A percentile compares a stretch with the other conserved stretches of the same genome.
Conservation (phyloP, 2,329 filamentous ascomycete species). For the Moelleriella libera region DNA sequence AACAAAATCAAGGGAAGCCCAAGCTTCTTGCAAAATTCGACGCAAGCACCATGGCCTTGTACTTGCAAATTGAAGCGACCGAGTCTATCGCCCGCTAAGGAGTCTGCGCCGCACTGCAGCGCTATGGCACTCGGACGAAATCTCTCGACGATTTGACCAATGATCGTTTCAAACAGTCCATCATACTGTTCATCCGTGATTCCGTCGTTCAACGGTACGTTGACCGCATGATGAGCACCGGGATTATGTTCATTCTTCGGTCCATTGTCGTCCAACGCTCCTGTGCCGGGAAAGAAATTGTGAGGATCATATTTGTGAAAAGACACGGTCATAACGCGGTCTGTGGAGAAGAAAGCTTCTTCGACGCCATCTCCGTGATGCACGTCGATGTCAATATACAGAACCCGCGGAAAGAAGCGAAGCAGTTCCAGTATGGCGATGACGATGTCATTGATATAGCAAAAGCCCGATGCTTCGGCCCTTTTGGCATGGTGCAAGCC, state of each 20-base stretch:
- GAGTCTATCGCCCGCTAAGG: conserved; percentile 79
- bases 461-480: conserved; percentile 86
- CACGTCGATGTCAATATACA: conserved; percentile 92
- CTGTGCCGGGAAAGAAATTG: conserved; percentile 81
- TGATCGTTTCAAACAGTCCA: conserved; percentile 68
- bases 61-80: conserved; percentile 97
- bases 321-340: conserved; percentile 81
- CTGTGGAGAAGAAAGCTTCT: conserved; percentile 79
- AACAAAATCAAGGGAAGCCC: conserved; percentile 76
- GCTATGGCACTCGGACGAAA: conserved; percentile 89
- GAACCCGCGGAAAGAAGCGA: conserved; percentile 65
- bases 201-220: conserved; percentile 80
- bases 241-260: conserved; percentile 72
- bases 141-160: conserved; percentile 62
- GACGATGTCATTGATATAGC: conserved; percentile 98
- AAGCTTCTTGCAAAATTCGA: conserved; percentile 74
- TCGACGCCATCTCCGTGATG: conserved; percentile 87
- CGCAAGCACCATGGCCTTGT: conserved; percentile 82
- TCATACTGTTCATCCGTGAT: conserved; percentile 86
- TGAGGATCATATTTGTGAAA: conserved; percentile 90
- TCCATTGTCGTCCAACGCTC: conserved; percentile 74
- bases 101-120: conserved; percentile 91
- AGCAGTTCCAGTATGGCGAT: conserved; percentile 82
- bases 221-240: conserved; percentile 78
- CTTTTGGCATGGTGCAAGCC: conserved; percentile 95